phyloP scores from a whole-genome alignment of 2,329 filamentous ascomycete species.

The Nectriaceae sp. region DNA sequence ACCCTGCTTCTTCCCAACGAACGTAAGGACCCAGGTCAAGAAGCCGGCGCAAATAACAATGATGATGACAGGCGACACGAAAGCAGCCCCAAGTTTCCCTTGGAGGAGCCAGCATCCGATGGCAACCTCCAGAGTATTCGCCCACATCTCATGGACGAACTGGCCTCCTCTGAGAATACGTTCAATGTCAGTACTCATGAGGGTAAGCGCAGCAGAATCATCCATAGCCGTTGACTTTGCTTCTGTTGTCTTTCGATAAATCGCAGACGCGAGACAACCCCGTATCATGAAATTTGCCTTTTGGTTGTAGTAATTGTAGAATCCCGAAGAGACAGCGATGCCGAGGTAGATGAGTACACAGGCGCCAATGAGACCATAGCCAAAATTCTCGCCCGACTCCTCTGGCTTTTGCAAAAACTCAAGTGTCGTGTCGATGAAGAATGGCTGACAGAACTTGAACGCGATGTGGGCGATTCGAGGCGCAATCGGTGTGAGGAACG shows the following conservation, averaged over 20 bases:
- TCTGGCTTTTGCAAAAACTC: constrained; percentile 33
- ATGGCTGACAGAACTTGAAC: constrained; percentile 45
- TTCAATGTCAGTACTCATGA: constrained; percentile 52
- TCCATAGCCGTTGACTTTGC: constrained; percentile 35
- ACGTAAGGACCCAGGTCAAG: constrained; percentile 14
- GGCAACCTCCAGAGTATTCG: constrained; percentile 41
- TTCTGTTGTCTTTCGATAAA: constrained; percentile 37
- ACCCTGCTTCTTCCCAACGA: constrained; percentile 27
- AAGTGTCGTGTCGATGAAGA: constrained; percentile 43
- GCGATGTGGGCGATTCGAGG: constrained; percentile 41
- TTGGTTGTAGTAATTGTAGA: constrained; percentile 43
- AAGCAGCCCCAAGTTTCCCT: constrained; percentile 47
- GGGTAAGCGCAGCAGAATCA: constrained; percentile 44
- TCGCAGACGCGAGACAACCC: constrained; percentile 32
- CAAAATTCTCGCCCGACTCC: constrained; percentile 21
- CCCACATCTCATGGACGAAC: constrained; percentile 44
- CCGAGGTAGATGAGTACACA: constrained; percentile 41
- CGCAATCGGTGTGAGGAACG: constrained; percentile 36
- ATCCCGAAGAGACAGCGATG: constrained; percentile 40
- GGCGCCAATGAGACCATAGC: constrained; percentile 47
- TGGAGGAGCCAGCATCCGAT: constrained; percentile 50
- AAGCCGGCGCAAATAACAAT: constrained; percentile 32
- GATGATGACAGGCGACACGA: constrained; percentile 47
- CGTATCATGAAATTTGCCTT: constrained; percentile 35
- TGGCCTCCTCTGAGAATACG: constrained; percentile 37